Evolutionary conservation across 108 stramenopile species (phyloP).

Genomic region (Thalassiosira profunda): DNA sequence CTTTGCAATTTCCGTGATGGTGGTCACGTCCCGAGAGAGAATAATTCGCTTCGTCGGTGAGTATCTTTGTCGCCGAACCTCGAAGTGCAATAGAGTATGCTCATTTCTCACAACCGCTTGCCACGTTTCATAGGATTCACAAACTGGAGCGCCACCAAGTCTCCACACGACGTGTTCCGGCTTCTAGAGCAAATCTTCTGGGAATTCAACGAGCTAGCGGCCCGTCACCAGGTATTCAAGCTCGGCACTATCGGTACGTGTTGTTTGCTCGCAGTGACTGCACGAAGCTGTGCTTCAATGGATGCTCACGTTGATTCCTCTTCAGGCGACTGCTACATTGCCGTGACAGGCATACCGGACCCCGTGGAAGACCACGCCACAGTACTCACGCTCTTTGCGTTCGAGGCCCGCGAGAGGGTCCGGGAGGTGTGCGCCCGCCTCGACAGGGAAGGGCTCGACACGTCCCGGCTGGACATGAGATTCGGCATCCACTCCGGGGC

Average conservation of each 20-base stretch:
- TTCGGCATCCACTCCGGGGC: constrained; percentile 65
- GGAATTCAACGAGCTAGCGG: constrained; percentile 61
- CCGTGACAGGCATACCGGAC: constrained; percentile 62
- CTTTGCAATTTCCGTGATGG: no score
- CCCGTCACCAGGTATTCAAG: constrained; percentile 38
- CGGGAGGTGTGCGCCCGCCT: constrained; percentile 41
- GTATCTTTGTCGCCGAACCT: no score
- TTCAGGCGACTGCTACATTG: constrained; percentile 62
- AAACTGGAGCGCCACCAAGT: constrained; percentile 56
- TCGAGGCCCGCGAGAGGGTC: constrained; percentile 44
- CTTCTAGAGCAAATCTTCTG: constrained; percentile 62
- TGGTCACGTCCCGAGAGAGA: no score
- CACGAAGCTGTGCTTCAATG: neutral
- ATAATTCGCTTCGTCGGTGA: no score
- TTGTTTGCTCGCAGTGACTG: neutral
- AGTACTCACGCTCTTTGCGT: constrained; percentile 46
- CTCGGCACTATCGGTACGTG: constrained; percentile 44
- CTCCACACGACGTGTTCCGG: constrained; percentile 56
- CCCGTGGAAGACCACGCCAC: constrained; percentile 59
- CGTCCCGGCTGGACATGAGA: constrained; percentile 53
- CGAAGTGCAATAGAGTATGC: no score
- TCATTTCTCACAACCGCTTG: no score
- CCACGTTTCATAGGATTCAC: constrained; percentile 75
- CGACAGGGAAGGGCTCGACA: constrained; percentile 60
- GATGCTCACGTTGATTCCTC: neutral